Evolutionary conservation across 345 rosid genomes (phyloP).

Genomic region (Barbarea vulgaris): DNA sequence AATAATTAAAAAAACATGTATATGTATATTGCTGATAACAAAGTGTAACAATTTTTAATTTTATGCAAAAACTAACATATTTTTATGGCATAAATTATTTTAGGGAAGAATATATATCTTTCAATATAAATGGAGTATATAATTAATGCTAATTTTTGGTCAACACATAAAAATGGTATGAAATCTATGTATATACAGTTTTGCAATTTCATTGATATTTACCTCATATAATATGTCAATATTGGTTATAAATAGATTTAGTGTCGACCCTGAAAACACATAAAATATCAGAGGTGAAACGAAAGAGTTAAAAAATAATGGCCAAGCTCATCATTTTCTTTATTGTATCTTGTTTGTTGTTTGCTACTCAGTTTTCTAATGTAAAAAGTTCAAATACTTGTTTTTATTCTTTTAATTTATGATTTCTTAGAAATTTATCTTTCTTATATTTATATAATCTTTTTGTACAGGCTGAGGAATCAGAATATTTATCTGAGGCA

Average conservation of each 20-base stretch:
- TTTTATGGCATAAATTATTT: neutral
- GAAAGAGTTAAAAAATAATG: neutral
- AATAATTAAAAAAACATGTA: too few relatives aligned
- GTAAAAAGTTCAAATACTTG: constrained; percentile 1
- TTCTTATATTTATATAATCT: neutral
- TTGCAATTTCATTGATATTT: neutral
- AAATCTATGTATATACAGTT: neutral
- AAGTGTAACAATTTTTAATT: too few relatives aligned
- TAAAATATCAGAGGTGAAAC: neutral
- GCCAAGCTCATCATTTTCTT: constrained; percentile 8
- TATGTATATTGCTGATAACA: too few relatives aligned
- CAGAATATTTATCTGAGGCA: neutral
- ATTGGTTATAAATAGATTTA: constrained; percentile 24
- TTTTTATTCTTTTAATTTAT: neutral
- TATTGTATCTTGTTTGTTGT: constrained; percentile 6
- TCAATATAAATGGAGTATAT: neutral
- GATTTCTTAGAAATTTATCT: neutral
- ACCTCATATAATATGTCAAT: neutral
- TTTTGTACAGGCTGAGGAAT: constrained; percentile 14
- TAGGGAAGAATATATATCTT: neutral
- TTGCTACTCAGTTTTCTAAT: constrained; percentile 23
- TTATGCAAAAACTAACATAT: neutral
- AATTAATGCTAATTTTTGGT: neutral
- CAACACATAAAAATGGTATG: neutral
- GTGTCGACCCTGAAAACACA: neutral